A percentile compares a stretch with the other conserved stretches of the same genome.
Conservation (phyloP, 805 yeast species). For the Starmerella floris region DNA sequence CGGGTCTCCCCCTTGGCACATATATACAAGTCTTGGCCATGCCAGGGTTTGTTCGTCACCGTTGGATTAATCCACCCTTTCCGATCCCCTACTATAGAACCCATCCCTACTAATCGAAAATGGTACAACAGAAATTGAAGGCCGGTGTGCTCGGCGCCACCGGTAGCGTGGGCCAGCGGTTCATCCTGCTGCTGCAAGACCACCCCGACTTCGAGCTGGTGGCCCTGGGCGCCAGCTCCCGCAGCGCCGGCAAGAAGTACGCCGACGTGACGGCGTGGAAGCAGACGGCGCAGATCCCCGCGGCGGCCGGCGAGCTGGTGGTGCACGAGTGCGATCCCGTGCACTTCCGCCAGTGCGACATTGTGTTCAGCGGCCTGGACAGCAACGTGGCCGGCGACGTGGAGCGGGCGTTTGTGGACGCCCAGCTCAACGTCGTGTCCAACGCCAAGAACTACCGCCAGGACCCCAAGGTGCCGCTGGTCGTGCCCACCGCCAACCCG, state of each 20-base stretch:
- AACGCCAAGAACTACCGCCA: slow-evolving; percentile 95
- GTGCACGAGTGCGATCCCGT: slow-evolving; percentile 71
- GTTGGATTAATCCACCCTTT: no score
- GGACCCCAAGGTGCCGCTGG: slow-evolving; percentile 70
- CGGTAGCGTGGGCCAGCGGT: slow-evolving; percentile 95
- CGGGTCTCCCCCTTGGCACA: no score
- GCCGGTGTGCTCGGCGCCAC: slow-evolving; percentile 94
- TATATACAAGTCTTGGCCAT: no score
- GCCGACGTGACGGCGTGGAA: slow-evolving; percentile 85
- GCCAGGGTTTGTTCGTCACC: no score
- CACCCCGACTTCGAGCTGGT: slow-evolving; percentile 83
- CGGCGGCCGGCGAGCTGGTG: slow-evolving; percentile 41
- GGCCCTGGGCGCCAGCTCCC: slow-evolving; percentile 80
- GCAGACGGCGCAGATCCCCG: slow-evolving; percentile 75
- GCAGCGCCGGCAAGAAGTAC: slow-evolving; percentile 87
- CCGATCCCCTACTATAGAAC: no score
- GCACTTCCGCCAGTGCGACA: slow-evolving; percentile 75
- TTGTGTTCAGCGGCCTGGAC: slow-evolving; percentile 90
- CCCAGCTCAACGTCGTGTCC: slow-evolving; percentile 75
- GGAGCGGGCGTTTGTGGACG: slow-evolving; percentile 69
- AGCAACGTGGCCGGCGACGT: slow-evolving; percentile 87
- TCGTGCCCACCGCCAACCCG: slow-evolving; percentile 90
- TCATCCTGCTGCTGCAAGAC: slow-evolving; percentile 64
- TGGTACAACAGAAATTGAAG: slow-evolving; percentile 17
- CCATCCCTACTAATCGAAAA: no score